Percentiles rank a stretch among this genome's conserved stretches.
These are phyloP conservation scores for Xylaria sp. DNA, from an alignment of 495 filamentous ascomycete species.

Conservation along the genomic window DNA sequence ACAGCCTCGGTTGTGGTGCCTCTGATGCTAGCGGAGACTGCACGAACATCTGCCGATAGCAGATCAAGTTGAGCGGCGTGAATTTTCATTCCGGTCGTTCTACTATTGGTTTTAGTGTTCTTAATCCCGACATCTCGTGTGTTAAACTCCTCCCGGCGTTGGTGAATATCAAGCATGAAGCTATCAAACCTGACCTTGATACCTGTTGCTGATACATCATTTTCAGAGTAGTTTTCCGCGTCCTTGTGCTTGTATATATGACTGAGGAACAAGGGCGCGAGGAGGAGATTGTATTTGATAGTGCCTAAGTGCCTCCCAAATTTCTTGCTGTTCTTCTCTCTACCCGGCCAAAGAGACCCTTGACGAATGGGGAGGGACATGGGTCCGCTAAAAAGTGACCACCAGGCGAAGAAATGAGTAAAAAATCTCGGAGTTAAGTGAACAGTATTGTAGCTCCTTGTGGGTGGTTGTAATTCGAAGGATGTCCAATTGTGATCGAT, in stretches of 20 bases:
- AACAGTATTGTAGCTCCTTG: constrained; percentile 90
- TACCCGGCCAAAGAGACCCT: constrained; percentile 85
- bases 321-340: constrained; percentile 97
- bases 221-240: constrained; percentile 80
- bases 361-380: constrained; percentile 96
- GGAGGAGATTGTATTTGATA: constrained; percentile 93
- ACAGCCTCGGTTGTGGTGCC: constrained; percentile 78
- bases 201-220: constrained; percentile 86
- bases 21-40: constrained; percentile 87
- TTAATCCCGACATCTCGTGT: constrained; percentile 75
- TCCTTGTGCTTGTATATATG: constrained; percentile 99
- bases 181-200: constrained; percentile 93
- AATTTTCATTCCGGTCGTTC: constrained; percentile 92
- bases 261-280: constrained; percentile 91
- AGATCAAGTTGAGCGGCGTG: constrained; percentile 93
- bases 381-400: constrained; percentile 91
- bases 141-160: constrained; percentile 88
- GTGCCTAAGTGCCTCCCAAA: constrained; percentile 96
- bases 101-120: constrained; percentile 60
- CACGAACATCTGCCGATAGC: constrained; percentile 89
- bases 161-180: constrained; percentile 95
- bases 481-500: constrained; percentile 80
- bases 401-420: constrained; percentile 98
- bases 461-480: constrained; percentile 68
- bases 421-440: constrained; percentile 95